Conservation (phyloP, 495 filamentous ascomycete genomes). For the Lophium mytilinum region DNA sequence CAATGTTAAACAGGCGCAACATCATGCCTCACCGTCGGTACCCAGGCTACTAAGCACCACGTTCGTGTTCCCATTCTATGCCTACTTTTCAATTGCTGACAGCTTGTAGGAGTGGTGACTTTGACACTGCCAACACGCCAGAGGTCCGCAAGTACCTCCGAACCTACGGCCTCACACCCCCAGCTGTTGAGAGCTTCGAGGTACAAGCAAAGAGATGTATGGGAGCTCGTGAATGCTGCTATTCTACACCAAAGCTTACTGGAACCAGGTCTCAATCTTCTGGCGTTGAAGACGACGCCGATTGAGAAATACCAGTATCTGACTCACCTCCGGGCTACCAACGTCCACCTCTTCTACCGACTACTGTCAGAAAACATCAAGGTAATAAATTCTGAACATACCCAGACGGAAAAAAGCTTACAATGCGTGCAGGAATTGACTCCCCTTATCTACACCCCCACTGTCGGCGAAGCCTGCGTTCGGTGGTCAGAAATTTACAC, state of each 20-base stretch:
- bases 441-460: conserved; percentile 93
- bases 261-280: conserved; percentile 57
- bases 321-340: conserved; percentile 76
- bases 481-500: conserved; percentile 95
- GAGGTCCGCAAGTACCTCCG: conserved; percentile 60
- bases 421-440: conserved; percentile 57
- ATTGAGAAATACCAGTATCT: conserved; percentile 97
- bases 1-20: conserved; percentile 24
- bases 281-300: conserved; percentile 64
- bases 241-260: conserved; percentile 1
- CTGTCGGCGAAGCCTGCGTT: conserved; percentile 92
- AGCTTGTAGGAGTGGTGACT: conserved; percentile 30
- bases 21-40: conserved; percentile 1
- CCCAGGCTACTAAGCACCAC: conserved; percentile 24
- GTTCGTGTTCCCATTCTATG: conserved; percentile 9
- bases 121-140: conserved; percentile 55
- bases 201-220: conserved; percentile 60
- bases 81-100: conserved; percentile 12
- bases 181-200: conserved; percentile 60
- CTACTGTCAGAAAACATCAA: conserved; percentile 82
- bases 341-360: conserved; percentile 91
- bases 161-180: conserved; percentile 65
- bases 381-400: conserved; percentile 36
- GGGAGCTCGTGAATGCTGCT: background rate
- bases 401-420: conserved; percentile 16